Base-by-base conservation (phyloP, 1,139 yeast species). In the Geotrichum macrosporum region DNA sequence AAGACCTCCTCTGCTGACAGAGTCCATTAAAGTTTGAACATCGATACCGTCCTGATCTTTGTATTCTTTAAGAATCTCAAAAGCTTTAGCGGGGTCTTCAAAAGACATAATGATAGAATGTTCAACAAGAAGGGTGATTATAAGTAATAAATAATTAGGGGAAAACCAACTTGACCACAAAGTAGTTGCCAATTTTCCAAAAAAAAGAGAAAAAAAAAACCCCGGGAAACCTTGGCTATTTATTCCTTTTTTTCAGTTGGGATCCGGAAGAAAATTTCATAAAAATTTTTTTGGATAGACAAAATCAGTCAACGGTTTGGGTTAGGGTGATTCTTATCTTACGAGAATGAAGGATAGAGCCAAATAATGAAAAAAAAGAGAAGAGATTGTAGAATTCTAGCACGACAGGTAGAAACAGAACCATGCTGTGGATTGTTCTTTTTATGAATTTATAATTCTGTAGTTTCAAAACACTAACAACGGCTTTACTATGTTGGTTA, bases 1-100 rank as follows among this genome's bases (percentile, higher is more conserved):
- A 65, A 92, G 79, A 51, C 99, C 99, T 68, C 98, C 98, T 70
- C 94, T 83, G 61, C 74, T 70, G 58, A 79, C 73, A 45, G 96
- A 87, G 73, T 92, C 95, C 83, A 94, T 85, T 70, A 92, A 79
- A 59, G 85, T 77, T 52, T 78, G 74, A 62, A 85, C 84, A 56
- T 86, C 82, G 59, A 92, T 77, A 55, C 98, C 99, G 69, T 92
- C 98, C 65, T 77, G 81, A 59, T 73, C 68, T 54, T 76, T 58
- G 74, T 86, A 89, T 56, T 77, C 69, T 55, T 76, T 71, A 58
- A 92, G 76, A 66, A 74, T 73, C 53, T 81, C 78, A 53, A 82
- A 63, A 57, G 96, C 96, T 57, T 77, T 75, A 46, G 84, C 57
- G 58, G 76, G 67, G 66, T 84, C 85, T 64, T 42, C 44, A 39